A percentile compares a stretch with the other conserved stretches of the same genome.
These are phyloP conservation scores for Fusarium xyrophilum DNA, from an alignment of 2,329 filamentous ascomycete genomes.

Conservation along the genomic window DNA sequence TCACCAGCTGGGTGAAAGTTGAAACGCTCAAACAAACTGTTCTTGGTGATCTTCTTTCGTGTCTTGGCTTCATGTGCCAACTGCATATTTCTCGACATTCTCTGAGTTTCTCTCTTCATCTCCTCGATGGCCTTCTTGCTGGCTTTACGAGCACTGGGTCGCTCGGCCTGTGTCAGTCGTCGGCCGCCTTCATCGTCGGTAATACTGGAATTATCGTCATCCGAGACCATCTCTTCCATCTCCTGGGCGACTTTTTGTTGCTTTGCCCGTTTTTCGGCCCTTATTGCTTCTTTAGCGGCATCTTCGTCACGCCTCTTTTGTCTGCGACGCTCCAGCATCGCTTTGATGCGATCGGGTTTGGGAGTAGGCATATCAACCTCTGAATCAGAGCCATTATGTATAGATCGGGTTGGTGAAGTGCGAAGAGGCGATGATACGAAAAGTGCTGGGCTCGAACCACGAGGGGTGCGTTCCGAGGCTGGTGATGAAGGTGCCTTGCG, in stretches of 20 bases:
- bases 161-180: constrained; percentile 71
- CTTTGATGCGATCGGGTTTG: constrained; percentile 69
- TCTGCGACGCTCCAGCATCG: constrained; percentile 75
- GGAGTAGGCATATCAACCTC: constrained; percentile 57
- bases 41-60: constrained; percentile 87
- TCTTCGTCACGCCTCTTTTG: constrained; percentile 74
- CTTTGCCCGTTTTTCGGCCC: constrained; percentile 51
- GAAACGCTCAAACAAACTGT: constrained; percentile 83
- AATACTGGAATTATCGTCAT: constrained; percentile 57
- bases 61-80: constrained; percentile 88
- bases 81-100: constrained; percentile 88
- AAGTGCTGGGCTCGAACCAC: constrained; percentile 54
- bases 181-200: constrained; percentile 69
- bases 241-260: constrained; percentile 48
- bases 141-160: constrained; percentile 76
- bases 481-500: constrained; percentile 47
- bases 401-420: constrained; percentile 43
- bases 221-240: constrained; percentile 46
- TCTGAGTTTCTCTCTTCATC: constrained; percentile 93
- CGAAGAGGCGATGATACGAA: constrained; percentile 62
- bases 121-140: constrained; percentile 95
- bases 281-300: constrained; percentile 60
- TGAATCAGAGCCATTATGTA: constrained; percentile 48
- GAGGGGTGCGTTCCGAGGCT: constrained; percentile 38
- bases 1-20: constrained; percentile 66